Evolutionary conservation across 1,284 basidiomycete genomes (phyloP), one percentile per base, ranked within the genome.

Genomic region (Ceraceosorus guamensis): DNA sequence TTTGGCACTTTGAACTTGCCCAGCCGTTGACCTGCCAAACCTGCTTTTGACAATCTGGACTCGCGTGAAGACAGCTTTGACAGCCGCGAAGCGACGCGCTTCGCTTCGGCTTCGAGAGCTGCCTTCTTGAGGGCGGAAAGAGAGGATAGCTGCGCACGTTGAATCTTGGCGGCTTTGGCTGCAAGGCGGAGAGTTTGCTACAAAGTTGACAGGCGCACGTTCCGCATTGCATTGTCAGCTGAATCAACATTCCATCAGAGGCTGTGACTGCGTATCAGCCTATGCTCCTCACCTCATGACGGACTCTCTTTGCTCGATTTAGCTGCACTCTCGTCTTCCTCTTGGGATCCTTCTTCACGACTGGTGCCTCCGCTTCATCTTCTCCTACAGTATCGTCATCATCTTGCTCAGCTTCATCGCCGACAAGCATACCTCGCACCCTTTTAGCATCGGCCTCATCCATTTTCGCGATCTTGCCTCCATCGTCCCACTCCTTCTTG

Each of bases 311-410:
- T 4, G 53, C 39, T 7, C 46, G n/a, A 37, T 33, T 33, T 5
- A 43, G 18, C 39, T 57, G 56, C 37, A 35, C 34, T 16, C 48
- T 55, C 6, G 56, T 57, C 52, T 57, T 57, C 7, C 56, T 18
- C 18, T 55, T 57, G n/a, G 45, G 34, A 8, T 24, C 30, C 41
- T 34, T 53, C 11, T 41, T 41, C 39, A 11, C 24, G 11, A 30
- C 16, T 18, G 31, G 24, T n/a, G 50, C 33, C 8, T 53, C 39
- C 18, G 46, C 45, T 10, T 39, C 50, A 5, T 18, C 46, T 14
- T 30, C 39, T 56, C 55, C 43, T 13, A 51, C 47, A 16, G 30
- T 30, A 31, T 56, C 50, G 3, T 31, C 55, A 32, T 53, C 55
- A 11, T 13, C 48, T 11, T 5, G 6, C 30, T 57, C 56, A 30